phyloP scores from a whole-genome alignment of 2,329 filamentous ascomycete genomes.

The Trichoderma afroharzianum region DNA sequence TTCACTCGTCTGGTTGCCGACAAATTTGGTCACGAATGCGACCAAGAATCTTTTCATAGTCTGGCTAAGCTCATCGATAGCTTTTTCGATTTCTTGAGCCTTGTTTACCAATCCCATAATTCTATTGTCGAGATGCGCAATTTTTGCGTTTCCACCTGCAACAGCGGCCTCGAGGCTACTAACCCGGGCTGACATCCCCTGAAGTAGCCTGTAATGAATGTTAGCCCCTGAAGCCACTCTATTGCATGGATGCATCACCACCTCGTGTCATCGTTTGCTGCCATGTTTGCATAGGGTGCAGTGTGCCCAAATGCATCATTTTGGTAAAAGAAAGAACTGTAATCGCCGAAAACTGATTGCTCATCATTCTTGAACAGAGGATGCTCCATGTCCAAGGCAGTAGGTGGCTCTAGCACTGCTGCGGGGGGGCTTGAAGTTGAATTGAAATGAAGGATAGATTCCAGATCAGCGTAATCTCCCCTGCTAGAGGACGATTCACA shows the following conservation, averaged over 20 bases:
- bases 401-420: not conserved
- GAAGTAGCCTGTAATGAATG: not conserved
- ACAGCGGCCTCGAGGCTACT: not conserved
- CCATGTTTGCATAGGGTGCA: not conserved
- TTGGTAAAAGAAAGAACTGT: not conserved
- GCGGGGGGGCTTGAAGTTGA: not conserved
- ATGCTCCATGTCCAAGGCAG: not conserved
- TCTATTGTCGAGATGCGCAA: no score
- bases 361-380: not conserved
- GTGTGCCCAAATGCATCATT: not conserved
- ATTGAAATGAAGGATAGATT: not conserved
- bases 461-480: not conserved
- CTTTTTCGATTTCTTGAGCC: not conserved
- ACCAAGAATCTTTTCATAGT: slow-evolving; percentile 8
- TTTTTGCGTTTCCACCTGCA: not conserved
- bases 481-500: not conserved
- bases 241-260: not conserved
- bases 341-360: not conserved
- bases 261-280: not conserved
- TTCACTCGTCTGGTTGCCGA: not conserved
- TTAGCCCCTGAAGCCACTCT: not conserved
- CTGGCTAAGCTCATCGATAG: slow-evolving; percentile 4
- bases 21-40: not conserved
- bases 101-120: not conserved
- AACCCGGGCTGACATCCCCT: not conserved